Evolutionary conservation across 352 stramenopile species (phyloP).

Genomic region (Phytophthora ramorum): DNA sequence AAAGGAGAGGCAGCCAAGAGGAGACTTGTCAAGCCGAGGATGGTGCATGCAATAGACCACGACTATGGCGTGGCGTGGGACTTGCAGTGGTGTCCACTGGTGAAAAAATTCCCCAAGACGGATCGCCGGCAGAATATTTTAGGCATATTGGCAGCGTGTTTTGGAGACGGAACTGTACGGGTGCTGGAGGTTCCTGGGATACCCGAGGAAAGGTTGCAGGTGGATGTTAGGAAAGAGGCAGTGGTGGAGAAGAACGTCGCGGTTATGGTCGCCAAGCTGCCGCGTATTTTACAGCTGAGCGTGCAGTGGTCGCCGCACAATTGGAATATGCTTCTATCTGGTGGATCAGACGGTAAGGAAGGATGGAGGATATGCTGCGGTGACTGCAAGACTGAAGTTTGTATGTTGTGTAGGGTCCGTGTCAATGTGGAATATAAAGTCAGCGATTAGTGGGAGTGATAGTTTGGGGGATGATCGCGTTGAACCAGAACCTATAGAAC

Average conservation of each 20-base stretch:
- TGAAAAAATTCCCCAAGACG: constrained; percentile 45
- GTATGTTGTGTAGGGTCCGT: constrained; percentile 61
- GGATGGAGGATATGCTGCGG: not conserved
- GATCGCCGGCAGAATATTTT: constrained; percentile 38
- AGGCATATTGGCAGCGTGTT: constrained; percentile 72
- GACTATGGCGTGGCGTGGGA: constrained; percentile 80
- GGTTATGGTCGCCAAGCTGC: constrained; percentile 51
- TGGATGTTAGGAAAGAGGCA: constrained; percentile 15
- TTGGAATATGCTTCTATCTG: constrained; percentile 82
- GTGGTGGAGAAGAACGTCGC: constrained; percentile 59
- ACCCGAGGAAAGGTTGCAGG: constrained; percentile 41
- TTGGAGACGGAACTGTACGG: constrained; percentile 78
- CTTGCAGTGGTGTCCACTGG: constrained; percentile 77
- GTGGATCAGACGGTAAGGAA: constrained; percentile 71
- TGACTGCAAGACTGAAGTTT: constrained; percentile 7
- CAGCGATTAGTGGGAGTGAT: constrained; percentile 18
- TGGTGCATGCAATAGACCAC: constrained; percentile 85
- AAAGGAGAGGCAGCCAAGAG: not conserved
- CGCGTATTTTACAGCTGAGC: constrained; percentile 65
- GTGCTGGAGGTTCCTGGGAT: constrained; percentile 73
- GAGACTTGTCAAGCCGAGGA: constrained; percentile 40
- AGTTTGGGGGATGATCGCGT: not conserved
- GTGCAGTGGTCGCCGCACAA: constrained; percentile 77
- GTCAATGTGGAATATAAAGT: constrained; percentile 79
- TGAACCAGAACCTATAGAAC: constrained; percentile 51